Percentiles rank a stretch among this genome's conserved stretches.
Evolutionary conservation across 441 rosid genomes (phyloP).

Genomic region (Capsella rubella): DNA sequence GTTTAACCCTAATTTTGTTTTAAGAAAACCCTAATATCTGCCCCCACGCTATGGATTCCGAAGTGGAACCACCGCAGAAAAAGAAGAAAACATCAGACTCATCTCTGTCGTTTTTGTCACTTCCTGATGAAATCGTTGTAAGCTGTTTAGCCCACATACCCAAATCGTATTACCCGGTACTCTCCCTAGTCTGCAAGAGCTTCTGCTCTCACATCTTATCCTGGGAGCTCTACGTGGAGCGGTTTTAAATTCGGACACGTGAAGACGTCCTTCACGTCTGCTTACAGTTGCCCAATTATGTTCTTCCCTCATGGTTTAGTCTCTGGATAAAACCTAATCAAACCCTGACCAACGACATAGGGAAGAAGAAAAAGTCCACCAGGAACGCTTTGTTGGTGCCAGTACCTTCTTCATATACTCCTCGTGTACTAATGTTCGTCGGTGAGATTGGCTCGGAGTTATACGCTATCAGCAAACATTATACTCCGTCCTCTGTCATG

Average conservation of each 20-base stretch:
- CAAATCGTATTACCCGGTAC: not conserved
- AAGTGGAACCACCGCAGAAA: not conserved
- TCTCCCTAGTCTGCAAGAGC: not conserved
- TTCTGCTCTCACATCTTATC: not conserved
- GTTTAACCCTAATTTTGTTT: too few relatives aligned
- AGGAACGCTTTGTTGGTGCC: not conserved
- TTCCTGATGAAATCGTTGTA: not conserved
- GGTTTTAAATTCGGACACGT: not conserved
- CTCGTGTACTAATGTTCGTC: slow-evolving; percentile 1
- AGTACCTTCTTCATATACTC: not conserved
- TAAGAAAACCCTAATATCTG: too few relatives aligned
- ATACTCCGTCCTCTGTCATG: not conserved
- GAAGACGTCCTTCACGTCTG: not conserved
- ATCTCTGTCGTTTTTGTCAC: not conserved
- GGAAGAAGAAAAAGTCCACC: not conserved
- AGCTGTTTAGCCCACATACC: not conserved
- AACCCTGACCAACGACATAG: not conserved
- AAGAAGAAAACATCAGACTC: not conserved
- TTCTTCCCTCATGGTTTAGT: slow-evolving; percentile 1
- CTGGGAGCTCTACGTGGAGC: not conserved
- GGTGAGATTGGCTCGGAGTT: slow-evolving; percentile 1
- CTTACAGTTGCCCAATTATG: not conserved
- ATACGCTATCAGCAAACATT: not conserved
- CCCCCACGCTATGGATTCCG: too few relatives aligned
- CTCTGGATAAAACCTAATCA: not conserved